Evolutionary conservation across 768 basidiomycete genomes (phyloP).

Genomic region (Lactarius hatsudake): DNA sequence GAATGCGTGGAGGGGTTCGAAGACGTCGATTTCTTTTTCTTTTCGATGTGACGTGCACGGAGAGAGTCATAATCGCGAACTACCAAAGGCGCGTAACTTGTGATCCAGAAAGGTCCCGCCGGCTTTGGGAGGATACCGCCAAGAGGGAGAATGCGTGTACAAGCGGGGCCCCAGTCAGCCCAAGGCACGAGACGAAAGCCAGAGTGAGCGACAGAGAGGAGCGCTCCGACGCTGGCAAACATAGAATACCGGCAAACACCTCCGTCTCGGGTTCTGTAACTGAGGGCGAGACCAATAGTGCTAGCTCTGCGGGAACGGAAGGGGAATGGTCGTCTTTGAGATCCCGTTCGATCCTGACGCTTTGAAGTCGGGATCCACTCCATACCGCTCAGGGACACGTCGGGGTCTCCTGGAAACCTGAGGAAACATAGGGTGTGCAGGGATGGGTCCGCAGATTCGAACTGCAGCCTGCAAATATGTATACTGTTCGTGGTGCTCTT

Average conservation of each 20-base stretch:
- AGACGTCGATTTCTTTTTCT: neutral
- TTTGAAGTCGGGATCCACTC: constrained; percentile 12
- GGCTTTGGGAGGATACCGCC: neutral
- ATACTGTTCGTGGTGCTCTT: neutral
- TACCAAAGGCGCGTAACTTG: constrained; percentile 5
- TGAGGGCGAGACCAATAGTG: constrained; percentile 6
- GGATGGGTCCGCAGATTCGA: neutral
- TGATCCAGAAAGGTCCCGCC: constrained; percentile 18
- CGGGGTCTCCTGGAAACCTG: neutral
- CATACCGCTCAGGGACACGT: neutral
- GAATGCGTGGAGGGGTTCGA: neutral
- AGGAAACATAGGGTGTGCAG: constrained; percentile 12
- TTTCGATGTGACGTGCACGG: neutral
- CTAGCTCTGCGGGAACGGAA: constrained; percentile 16
- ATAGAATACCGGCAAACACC: neutral
- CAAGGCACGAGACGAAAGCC: neutral
- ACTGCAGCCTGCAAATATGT: neutral
- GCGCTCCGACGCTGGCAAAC: constrained; percentile 5
- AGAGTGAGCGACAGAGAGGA: neutral
- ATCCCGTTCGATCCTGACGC: neutral
- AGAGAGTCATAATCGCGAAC: constrained; percentile 13
- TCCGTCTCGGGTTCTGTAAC: neutral
- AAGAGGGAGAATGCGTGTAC: neutral
- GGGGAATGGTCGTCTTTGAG: constrained; percentile 6
- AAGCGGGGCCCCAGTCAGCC: constrained; percentile 17